Conservation (phyloP, 2,329 filamentous ascomycete genomes). For the Penicillium sclerotigenum region DNA sequence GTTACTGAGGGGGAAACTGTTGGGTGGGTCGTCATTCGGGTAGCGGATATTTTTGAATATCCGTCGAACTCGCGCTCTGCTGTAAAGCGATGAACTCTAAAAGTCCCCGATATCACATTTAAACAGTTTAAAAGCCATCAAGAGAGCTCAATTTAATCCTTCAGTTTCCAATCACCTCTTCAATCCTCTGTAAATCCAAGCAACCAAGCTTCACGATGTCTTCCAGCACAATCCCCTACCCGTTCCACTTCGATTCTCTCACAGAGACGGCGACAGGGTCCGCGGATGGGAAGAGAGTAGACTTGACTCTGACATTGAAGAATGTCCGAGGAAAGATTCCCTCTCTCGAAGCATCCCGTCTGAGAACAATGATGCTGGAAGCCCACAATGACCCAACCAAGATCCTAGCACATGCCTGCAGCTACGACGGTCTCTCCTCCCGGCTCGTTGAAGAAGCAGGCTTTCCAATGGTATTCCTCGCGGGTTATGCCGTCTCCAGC, state of each 20-base stretch:
- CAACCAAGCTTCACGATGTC: constrained; percentile 8
- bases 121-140: neutral
- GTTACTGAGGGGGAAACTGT: neutral
- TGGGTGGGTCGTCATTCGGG: neutral
- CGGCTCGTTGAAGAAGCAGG: constrained; percentile 47
- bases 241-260: constrained; percentile 16
- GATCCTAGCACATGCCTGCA: constrained; percentile 46
- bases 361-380: constrained; percentile 43
- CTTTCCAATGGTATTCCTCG: constrained; percentile 47
- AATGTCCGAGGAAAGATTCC: constrained; percentile 15
- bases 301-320: constrained; percentile 1
- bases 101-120: neutral
- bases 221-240: constrained; percentile 14
- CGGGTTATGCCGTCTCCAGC: constrained; percentile 44
- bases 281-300: constrained; percentile 6
- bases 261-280: neutral
- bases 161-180: neutral
- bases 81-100: neutral
- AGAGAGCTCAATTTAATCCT: neutral
- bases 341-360: constrained; percentile 14
- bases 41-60: neutral
- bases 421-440: constrained; percentile 46
- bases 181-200: neutral
- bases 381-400: constrained; percentile 42
- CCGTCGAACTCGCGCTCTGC: neutral